phyloP scores from a whole-genome alignment of 2,329 filamentous ascomycete genomes.

The Trichoderma brevicompactum region DNA sequence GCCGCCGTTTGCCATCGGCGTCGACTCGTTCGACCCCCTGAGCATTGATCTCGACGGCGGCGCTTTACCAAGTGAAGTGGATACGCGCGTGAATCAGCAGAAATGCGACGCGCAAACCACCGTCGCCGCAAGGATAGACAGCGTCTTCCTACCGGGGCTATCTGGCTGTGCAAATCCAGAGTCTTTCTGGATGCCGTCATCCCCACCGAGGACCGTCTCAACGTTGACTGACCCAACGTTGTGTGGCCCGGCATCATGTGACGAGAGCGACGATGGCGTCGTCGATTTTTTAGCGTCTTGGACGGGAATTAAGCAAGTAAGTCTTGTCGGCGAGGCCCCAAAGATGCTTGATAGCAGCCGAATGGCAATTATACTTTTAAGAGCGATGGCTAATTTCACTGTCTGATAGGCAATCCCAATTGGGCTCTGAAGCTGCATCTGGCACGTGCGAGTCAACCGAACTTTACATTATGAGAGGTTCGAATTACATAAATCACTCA shows the following conservation, averaged over 20 bases:
- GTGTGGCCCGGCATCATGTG: not conserved
- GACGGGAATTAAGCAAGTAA: constrained; percentile 18
- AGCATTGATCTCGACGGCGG: not conserved
- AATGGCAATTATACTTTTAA: not conserved
- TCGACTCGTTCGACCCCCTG: not conserved
- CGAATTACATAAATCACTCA: no score
- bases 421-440: not conserved
- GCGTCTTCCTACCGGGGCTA: not conserved
- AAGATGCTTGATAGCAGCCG: not conserved
- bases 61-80: not conserved
- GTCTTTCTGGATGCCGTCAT: constrained; percentile 6
- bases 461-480: no score
- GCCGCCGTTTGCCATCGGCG: not conserved
- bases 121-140: not conserved
- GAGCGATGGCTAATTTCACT: not conserved
- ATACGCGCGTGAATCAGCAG: not conserved
- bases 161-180: not conserved
- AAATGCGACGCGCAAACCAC: not conserved
- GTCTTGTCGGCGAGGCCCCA: not conserved
- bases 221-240: not conserved
- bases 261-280: not conserved
- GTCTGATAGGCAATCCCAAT: not conserved
- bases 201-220: not conserved
- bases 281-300: constrained; percentile 6
- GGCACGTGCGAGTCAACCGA: not conserved